Evolutionary conservation across 1,284 basidiomycete genomes (phyloP).

Genomic region (Nidula niveotomentosa): DNA sequence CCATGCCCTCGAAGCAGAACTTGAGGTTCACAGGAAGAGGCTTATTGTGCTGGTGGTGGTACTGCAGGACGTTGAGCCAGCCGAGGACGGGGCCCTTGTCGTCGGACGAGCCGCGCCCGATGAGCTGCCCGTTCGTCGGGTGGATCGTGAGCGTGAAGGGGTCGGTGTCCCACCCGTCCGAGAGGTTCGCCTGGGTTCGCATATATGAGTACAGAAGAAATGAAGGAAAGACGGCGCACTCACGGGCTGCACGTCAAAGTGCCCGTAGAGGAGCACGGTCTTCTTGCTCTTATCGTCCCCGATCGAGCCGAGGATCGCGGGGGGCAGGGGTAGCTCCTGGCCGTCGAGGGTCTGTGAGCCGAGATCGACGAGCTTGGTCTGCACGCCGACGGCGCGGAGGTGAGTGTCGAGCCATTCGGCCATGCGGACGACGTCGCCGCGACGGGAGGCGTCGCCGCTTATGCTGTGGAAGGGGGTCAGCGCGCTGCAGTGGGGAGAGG

Average conservation of each 20-base stretch:
- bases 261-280: constrained; percentile 91
- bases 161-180: constrained; percentile 91
- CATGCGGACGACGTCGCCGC: constrained; percentile 83
- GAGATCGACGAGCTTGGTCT: constrained; percentile 71
- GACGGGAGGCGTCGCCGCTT: constrained; percentile 65
- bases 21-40: constrained; percentile 93
- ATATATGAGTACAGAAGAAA: constrained; percentile 1
- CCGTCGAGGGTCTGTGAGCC: constrained; percentile 86
- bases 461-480: constrained; percentile 42
- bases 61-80: constrained; percentile 95
- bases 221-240: constrained; percentile 20
- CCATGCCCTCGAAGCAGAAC: constrained; percentile 99
- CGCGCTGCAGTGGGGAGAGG: neutral
- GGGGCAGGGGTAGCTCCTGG: constrained; percentile 79
- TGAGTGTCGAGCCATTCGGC: constrained; percentile 76
- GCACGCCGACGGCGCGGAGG: constrained; percentile 74
- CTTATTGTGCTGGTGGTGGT: constrained; percentile 72
- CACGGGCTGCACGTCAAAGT: constrained; percentile 86
- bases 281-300: constrained; percentile 87
- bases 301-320: constrained; percentile 84
- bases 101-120: constrained; percentile 90
- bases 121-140: constrained; percentile 62
- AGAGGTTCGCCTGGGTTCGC: constrained; percentile 53
- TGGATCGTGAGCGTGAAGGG: constrained; percentile 85
- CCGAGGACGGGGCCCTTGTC: constrained; percentile 94